Base-by-base conservation (phyloP, 2,329 filamentous ascomycete genomes). In the Cylindrodendrum hubeiense region DNA sequence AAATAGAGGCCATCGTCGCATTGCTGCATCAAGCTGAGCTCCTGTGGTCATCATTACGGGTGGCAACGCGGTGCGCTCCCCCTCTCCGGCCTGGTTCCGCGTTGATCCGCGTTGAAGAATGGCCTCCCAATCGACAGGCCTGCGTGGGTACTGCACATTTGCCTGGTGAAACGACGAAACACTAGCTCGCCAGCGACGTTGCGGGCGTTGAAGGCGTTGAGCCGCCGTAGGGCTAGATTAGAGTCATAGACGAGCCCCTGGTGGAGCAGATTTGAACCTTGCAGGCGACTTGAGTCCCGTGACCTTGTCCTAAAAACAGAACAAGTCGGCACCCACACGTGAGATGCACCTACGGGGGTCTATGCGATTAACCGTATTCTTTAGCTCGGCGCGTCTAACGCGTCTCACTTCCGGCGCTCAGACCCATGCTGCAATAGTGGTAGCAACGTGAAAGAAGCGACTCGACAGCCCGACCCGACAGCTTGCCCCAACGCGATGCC, bases 371-470 rank as follows among this genome's bases (percentile, higher is more conserved):
- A 41, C 50, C 28, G 51, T 57, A 44, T 43, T 44, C 58, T 62
- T 70, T 63, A 61, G 62, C 67, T 54, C 51, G 55, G 70, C 72
- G 72, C 72, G 72, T 74, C 66, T 67, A 67, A 72, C 72, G 72
- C 72, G 72, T 74, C 69, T 68, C 67, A 57, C 60, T 60, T 19
- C 10, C 34, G 33, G 26, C 39, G 47, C 51, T 63, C 22, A 64
- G 57, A 43, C 34, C 55, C 47, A 66, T 43, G 39, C 66, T 34
- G 43, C 28, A 30, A 30, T 55, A 26, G 34, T 44, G 24, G 21
- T 30, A 46, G 34, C 55, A 28, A 41, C 55, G 33, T 64, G 34
- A 54, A 60, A 43, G 55, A 63, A 63, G 46, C 41, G 49, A 72
- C 47, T 61, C 59, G 37, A 68, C 59, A 55, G 24, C 47, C 51